phyloP scores from a whole-genome alignment of 495 filamentous ascomycete species.

The Xylaria cubensis region DNA sequence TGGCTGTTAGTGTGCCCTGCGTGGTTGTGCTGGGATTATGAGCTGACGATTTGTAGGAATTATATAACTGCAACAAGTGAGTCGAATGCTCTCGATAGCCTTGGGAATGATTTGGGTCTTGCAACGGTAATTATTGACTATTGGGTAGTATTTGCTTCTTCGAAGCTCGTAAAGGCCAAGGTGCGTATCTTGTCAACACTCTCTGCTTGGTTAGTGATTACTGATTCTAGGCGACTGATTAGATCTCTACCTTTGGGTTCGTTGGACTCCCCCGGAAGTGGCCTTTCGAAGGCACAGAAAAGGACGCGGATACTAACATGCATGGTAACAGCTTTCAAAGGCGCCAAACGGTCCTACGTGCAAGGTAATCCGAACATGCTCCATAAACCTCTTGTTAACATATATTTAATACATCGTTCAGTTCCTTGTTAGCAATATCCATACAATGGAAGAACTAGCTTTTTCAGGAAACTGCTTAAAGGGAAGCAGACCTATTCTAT shows the following conservation, averaged over 20 bases:
- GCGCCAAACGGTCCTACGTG: constrained; percentile 90
- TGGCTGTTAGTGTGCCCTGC: constrained; percentile 57
- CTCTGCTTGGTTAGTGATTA: neutral
- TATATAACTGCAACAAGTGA: constrained; percentile 96
- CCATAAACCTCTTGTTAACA: neutral
- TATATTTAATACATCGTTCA: constrained; percentile 17
- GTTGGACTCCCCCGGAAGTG: neutral
- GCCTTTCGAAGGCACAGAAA: neutral
- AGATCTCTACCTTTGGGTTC: constrained; percentile 31
- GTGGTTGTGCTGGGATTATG: neutral
- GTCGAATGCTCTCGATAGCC: neutral
- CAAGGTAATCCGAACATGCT: constrained; percentile 6
- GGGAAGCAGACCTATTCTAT: constrained; percentile 91
- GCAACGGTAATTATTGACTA: constrained; percentile 4
- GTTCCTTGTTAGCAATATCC: constrained; percentile 56
- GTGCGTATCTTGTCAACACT: constrained; percentile 66
- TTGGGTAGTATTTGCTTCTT: constrained; percentile 78
- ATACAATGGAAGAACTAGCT: constrained; percentile 71
- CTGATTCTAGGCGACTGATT: neutral
- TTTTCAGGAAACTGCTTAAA: constrained; percentile 97
- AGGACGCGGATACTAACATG: constrained; percentile 10
- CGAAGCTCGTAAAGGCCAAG: constrained; percentile 92
- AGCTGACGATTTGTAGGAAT: constrained; percentile 55
- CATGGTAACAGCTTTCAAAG: constrained; percentile 77
- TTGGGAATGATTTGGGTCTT: neutral